phyloP scores from a whole-genome alignment of 306 rosid species.

The Quercus suber region DNA sequence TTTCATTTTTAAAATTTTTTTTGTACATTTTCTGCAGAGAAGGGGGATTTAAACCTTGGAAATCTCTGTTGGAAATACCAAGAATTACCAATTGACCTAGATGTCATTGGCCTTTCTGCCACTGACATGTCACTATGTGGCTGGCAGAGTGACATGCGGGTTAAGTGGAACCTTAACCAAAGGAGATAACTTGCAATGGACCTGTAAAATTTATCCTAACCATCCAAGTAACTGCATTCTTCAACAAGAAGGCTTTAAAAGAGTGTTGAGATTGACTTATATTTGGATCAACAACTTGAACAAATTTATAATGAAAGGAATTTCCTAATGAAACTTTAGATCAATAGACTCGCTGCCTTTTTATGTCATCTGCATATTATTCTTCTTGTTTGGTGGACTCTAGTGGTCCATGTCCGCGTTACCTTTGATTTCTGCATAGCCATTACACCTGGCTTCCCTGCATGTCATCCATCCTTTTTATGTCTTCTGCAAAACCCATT shows the following conservation, averaged over 20 bases:
- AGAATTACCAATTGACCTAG: no score
- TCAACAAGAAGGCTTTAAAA: background rate
- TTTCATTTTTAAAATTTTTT: no score
- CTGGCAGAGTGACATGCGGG: background rate
- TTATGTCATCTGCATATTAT: background rate
- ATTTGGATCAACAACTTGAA: background rate
- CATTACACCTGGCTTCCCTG: background rate
- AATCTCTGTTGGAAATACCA: no score
- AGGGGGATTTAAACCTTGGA: no score
- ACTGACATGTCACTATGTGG: background rate
- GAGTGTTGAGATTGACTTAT: background rate
- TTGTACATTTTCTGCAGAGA: no score
- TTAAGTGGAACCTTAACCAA: background rate
- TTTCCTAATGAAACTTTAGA: background rate
- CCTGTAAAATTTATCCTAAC: background rate
- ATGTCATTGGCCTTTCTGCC: no score
- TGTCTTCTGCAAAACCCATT: background rate
- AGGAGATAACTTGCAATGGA: background rate
- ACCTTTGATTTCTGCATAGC: background rate
- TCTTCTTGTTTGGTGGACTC: background rate
- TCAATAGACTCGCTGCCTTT: background rate
- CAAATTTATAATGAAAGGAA: background rate
- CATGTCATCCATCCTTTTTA: slow-evolving; percentile 1
- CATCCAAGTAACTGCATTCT: background rate
- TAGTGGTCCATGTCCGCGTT: background rate